These are phyloP conservation scores for Hygrocybe punicea DNA, from an alignment of 768 basidiomycete genomes.

Conservation along the genomic window DNA sequence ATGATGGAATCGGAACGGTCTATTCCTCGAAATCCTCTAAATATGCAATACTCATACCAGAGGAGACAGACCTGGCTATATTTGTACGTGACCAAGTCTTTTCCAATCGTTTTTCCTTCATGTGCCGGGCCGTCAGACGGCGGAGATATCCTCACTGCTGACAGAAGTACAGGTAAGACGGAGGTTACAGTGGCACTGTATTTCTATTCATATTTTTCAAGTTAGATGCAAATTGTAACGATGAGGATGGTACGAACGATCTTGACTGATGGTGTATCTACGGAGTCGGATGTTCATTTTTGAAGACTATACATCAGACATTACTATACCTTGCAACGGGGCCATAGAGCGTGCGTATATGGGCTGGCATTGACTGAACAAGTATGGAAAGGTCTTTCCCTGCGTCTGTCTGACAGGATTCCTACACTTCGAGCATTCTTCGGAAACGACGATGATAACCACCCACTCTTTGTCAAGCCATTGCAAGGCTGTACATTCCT, in stretches of 20 bases:
- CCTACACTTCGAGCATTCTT: neutral
- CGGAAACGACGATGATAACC: neutral
- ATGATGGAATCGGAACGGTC: conserved; percentile 84
- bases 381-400: conserved; percentile 76
- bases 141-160: conserved; percentile 77
- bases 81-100: conserved; percentile 67
- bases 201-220: conserved; percentile 44
- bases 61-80: conserved; percentile 65
- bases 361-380: conserved; percentile 93
- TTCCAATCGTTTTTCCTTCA: conserved; percentile 69
- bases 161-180: conserved; percentile 81
- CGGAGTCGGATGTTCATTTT: neutral
- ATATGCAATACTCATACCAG: neutral
- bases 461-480: conserved; percentile 81
- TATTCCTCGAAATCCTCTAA: conserved; percentile 28
- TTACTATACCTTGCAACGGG: conserved; percentile 66
- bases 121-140: conserved; percentile 66
- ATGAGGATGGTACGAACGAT: conserved; percentile 45
- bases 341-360: conserved; percentile 80
- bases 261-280: conserved; percentile 87
- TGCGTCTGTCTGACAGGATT: conserved; percentile 64
- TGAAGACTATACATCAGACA: neutral
- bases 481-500: conserved; percentile 72
- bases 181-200: conserved; percentile 78
- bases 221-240: neutral